Evolutionary conservation across 2,329 filamentous ascomycete species (phyloP).

Genomic region (Ophiostoma angusticollis): DNA sequence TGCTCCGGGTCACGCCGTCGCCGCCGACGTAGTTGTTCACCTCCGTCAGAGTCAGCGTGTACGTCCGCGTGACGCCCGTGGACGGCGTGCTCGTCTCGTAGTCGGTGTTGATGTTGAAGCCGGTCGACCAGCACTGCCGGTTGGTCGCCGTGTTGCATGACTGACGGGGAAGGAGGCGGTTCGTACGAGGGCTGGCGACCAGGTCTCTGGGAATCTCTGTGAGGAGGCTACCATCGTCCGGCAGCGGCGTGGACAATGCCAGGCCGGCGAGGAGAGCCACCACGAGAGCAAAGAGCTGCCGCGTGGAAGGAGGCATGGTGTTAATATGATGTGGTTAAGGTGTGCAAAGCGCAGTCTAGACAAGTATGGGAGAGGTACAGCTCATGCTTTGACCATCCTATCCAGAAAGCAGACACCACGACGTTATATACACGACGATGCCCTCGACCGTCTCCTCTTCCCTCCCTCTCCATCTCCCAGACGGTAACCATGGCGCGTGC

Average conservation of each 20-base stretch:
- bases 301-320: background rate
- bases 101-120: conserved; percentile 16
- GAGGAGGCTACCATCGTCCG: too few relatives aligned
- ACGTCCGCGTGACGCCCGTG: conserved; percentile 13
- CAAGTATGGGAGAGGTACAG: too few relatives aligned
- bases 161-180: background rate
- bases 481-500: too few relatives aligned
- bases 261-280: background rate
- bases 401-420: too few relatives aligned
- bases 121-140: conserved; percentile 14
- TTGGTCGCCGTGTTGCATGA: conserved; percentile 12
- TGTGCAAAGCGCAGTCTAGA: too few relatives aligned
- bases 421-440: too few relatives aligned
- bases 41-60: conserved; percentile 13
- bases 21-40: conserved; percentile 13
- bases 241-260: background rate
- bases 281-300: background rate
- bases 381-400: too few relatives aligned
- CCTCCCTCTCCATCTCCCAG: too few relatives aligned
- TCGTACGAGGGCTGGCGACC: too few relatives aligned
- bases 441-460: too few relatives aligned
- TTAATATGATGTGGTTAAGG: too few relatives aligned
- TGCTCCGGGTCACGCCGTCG: conserved; percentile 12
- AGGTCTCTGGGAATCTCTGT: too few relatives aligned
- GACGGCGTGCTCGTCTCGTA: conserved; percentile 12